These are phyloP conservation scores for Biscutella laevigata DNA, from an alignment of 441 rosid species.

Conservation along the genomic window DNA sequence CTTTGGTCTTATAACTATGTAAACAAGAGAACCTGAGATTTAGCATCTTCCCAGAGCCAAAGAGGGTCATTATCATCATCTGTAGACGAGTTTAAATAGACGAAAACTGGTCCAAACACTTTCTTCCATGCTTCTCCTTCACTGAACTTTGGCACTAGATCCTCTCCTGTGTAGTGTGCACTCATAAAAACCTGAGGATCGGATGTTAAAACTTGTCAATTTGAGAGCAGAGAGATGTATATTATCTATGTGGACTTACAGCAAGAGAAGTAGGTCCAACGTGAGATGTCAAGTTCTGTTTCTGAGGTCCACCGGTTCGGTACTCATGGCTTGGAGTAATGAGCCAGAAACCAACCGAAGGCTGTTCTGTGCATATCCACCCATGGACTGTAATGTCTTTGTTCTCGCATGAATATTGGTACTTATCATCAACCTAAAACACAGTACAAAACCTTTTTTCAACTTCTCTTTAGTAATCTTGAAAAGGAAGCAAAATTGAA, in stretches of 20 bases:
- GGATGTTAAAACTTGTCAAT: not conserved
- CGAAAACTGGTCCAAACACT: conserved; percentile 54
- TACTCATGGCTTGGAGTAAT: conserved; percentile 67
- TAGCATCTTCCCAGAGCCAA: conserved; percentile 63
- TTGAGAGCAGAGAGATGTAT: too few species aligned
- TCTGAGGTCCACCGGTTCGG: conserved; percentile 52
- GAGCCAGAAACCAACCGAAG: conserved; percentile 59
- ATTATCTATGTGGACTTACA: conserved; percentile 26
- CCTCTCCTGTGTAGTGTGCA: conserved; percentile 61
- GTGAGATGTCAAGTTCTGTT: conserved; percentile 64
- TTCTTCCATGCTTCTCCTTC: conserved; percentile 57
- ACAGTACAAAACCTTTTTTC: not conserved
- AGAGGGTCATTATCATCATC: conserved; percentile 38
- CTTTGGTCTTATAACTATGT: not conserved
- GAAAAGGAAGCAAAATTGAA: not conserved
- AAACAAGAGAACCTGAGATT: conserved; percentile 35
- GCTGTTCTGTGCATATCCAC: conserved; percentile 46
- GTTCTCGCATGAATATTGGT: conserved; percentile 63
- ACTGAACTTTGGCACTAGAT: conserved; percentile 43
- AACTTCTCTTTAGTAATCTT: conserved; percentile 3
- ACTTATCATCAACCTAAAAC: conserved; percentile 57
- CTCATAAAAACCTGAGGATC: conserved; percentile 48
- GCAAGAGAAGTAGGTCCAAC: conserved; percentile 68
- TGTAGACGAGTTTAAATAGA: conserved; percentile 40
- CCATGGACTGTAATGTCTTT: conserved; percentile 56